Evolutionary conservation across 495 filamentous ascomycete genomes (phyloP).

Genomic region (Jackrogersella multiformis): DNA sequence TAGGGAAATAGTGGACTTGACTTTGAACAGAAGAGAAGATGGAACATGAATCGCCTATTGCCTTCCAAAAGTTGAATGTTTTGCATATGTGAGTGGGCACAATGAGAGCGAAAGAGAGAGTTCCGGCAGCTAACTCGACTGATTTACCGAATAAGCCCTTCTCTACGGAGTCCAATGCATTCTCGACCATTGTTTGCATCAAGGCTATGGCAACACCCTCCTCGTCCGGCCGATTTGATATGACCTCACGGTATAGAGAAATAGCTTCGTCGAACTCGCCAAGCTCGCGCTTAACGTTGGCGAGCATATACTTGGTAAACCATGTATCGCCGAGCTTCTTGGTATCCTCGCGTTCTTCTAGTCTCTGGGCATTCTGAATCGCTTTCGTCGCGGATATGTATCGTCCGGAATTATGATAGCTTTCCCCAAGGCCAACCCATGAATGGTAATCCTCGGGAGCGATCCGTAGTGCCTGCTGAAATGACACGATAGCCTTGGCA

Average conservation of each 20-base stretch:
- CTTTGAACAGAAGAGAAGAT: constrained; percentile 81
- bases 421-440: constrained; percentile 95
- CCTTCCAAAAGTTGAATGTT: constrained; percentile 96
- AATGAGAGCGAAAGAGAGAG: constrained; percentile 52
- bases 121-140: constrained; percentile 68
- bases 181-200: constrained; percentile 86
- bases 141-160: constrained; percentile 85
- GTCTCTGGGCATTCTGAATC: constrained; percentile 78
- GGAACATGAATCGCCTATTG: constrained; percentile 86
- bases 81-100: constrained; percentile 56
- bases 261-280: constrained; percentile 88
- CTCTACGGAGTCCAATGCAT: constrained; percentile 77
- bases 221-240: constrained; percentile 71
- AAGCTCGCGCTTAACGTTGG: constrained; percentile 90
- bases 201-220: constrained; percentile 87
- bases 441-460: constrained; percentile 88
- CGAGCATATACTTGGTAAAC: constrained; percentile 98
- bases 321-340: constrained; percentile 69
- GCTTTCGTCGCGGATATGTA: constrained; percentile 94
- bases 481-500: constrained; percentile 83
- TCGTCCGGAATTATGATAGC: constrained; percentile 91
- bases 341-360: constrained; percentile 65
- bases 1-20: constrained; percentile 66
- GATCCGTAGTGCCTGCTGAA: constrained; percentile 87
- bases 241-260: constrained; percentile 74